Conservation (phyloP, 169 alveolate species). For the Eimeria praecox region DNA sequence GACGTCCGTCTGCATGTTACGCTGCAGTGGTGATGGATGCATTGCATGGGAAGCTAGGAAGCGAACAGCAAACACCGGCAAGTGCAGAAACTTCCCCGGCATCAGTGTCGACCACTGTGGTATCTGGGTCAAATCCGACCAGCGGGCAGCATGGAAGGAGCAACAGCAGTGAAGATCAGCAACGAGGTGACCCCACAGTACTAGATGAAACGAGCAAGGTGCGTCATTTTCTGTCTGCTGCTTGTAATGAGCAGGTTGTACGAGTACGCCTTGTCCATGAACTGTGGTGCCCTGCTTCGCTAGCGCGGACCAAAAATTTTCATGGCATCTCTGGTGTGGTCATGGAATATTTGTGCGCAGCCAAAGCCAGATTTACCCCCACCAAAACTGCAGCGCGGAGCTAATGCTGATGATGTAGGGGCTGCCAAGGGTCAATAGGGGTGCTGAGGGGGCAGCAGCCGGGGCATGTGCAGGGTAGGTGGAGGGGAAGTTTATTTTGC, state of each 20-base stretch:
- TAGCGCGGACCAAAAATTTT: not conserved
- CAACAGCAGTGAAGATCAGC: constrained; percentile 40
- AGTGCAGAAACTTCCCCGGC: not conserved
- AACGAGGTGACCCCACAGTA: not conserved
- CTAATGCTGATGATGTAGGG: constrained; percentile 32
- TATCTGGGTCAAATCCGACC: not conserved
- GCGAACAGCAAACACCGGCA: constrained; percentile 5
- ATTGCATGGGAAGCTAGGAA: constrained; percentile 66
- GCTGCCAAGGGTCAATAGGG: not conserved
- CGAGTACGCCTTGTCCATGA: not conserved
- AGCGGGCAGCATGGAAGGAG: not conserved
- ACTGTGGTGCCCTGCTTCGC: not conserved
- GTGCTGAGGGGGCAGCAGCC: not conserved
- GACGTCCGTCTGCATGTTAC: not conserved
- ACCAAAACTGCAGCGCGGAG: constrained; percentile 50
- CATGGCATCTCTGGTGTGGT: not conserved
- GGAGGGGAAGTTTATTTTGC: not conserved
- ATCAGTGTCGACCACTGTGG: not conserved
- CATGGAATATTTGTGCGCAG: constrained; percentile 19
- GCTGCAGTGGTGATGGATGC: constrained; percentile 74
- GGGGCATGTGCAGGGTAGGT: not conserved
- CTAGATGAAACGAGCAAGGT: constrained; percentile 36
- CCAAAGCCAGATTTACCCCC: constrained; percentile 22
- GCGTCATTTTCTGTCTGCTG: not conserved
- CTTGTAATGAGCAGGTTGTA: not conserved